A percentile compares a stretch with the other conserved stretches of the same genome.
phyloP scores from a whole-genome alignment of 352 stramenopile genomes.

The Phytophthora vignae region DNA sequence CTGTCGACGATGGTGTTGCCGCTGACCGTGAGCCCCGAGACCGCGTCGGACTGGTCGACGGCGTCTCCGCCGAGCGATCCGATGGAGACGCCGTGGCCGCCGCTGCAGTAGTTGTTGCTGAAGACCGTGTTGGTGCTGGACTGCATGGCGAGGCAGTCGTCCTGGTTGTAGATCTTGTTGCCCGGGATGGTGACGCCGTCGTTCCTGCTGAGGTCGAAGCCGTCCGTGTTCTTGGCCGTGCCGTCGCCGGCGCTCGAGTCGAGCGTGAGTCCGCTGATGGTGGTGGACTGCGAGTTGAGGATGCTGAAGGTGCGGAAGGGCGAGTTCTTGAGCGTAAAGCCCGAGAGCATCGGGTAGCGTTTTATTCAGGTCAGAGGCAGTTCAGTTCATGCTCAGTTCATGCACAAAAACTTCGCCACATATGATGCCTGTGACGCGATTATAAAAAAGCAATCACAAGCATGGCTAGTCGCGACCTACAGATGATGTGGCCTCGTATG shows the following conservation, averaged over 20 bases:
- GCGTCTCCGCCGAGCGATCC: slow-evolving; percentile 32
- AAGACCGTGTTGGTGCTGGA: slow-evolving; percentile 6
- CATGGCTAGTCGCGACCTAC: no score
- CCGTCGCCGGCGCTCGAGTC: background rate
- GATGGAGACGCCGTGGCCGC: slow-evolving; percentile 36
- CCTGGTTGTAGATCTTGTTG: slow-evolving; percentile 9
- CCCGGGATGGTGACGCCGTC: slow-evolving; percentile 2
- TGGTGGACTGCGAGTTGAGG: no score
- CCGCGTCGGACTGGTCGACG: slow-evolving; percentile 14
- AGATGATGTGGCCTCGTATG: no score
- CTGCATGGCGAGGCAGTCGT: slow-evolving; percentile 2
- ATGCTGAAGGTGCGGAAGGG: slow-evolving; percentile 21
- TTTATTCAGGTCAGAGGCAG: no score
- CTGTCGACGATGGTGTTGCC: slow-evolving; percentile 31
- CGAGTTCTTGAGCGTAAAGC: slow-evolving; percentile 12
- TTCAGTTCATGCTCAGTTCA: no score
- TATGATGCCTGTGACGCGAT: no score
- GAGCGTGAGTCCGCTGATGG: slow-evolving; percentile 10
- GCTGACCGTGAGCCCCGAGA: slow-evolving; percentile 21
- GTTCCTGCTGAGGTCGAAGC: slow-evolving; percentile 1
- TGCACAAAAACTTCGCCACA: no score
- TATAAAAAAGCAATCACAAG: no score
- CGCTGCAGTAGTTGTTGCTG: slow-evolving; percentile 18
- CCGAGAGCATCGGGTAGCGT: no score
- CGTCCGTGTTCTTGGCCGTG: background rate